Conservation (phyloP, 78 protist species). For the Tieghemostelium lacteum region DNA sequence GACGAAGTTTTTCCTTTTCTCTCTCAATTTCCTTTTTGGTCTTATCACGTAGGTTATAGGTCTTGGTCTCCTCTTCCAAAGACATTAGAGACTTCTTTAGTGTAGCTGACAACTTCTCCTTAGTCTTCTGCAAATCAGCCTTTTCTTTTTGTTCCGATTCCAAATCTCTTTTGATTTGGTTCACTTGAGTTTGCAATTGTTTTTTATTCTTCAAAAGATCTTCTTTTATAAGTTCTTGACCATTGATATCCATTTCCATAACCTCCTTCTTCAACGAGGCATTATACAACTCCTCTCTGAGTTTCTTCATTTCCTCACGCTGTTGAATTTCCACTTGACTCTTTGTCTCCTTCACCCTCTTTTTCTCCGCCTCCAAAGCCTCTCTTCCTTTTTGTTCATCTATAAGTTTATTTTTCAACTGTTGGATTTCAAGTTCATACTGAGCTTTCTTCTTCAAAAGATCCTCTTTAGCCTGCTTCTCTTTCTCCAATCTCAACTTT, state of each 20-base stretch:
- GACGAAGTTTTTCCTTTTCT: constrained; percentile 33
- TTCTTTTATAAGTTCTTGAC: background rate
- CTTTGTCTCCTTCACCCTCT: constrained; percentile 32
- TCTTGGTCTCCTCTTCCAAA: constrained; percentile 49
- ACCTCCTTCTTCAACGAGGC: constrained; percentile 17
- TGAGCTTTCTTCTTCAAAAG: constrained; percentile 33
- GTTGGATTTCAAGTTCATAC: constrained; percentile 41
- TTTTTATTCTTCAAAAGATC: constrained; percentile 13
- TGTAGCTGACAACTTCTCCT: constrained; percentile 23
- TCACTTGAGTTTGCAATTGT: background rate
- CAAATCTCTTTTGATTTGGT: constrained; percentile 9
- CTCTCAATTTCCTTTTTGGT: constrained; percentile 60
- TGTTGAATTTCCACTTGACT: constrained; percentile 7
- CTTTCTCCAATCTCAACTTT: constrained; percentile 24
- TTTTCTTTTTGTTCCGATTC: constrained; percentile 37
- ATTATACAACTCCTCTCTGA: constrained; percentile 45
- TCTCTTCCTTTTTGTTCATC: constrained; percentile 29
- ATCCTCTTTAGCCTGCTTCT: constrained; percentile 58
- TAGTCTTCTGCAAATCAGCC: constrained; percentile 24
- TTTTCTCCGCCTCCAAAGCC: constrained; percentile 2
- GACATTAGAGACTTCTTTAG: constrained; percentile 44
- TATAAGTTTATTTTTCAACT: constrained; percentile 16
- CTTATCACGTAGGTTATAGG: constrained; percentile 23
- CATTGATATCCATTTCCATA: constrained; percentile 11
- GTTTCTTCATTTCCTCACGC: constrained; percentile 51